A percentile compares a stretch with the other conserved stretches of the same genome.
Evolutionary conservation across 1,284 basidiomycete genomes (phyloP).

Genomic region (Wolfiporia cocos): DNA sequence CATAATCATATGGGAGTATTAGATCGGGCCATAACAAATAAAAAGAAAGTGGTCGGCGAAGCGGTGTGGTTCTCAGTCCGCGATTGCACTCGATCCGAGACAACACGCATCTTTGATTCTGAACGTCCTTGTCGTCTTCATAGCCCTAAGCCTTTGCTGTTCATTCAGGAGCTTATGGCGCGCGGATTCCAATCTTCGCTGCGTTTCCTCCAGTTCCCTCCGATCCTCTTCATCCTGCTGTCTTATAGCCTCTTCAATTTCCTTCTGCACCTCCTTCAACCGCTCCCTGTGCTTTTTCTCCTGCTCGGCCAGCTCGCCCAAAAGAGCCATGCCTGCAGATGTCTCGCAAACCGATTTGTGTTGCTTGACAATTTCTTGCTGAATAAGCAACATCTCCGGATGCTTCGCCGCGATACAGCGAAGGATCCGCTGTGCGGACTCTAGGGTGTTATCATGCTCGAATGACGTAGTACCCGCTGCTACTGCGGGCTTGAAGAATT

Average conservation of each 20-base stretch:
- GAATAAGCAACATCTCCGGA: not conserved
- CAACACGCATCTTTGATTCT: no score
- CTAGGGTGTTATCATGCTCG: slow-evolving; percentile 11
- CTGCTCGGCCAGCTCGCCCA: no score
- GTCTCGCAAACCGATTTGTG: not conserved
- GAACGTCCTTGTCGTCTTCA: no score
- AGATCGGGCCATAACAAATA: no score
- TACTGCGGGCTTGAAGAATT: slow-evolving; percentile 19
- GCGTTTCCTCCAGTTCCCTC: slow-evolving; percentile 18
- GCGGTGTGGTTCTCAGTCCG: no score
- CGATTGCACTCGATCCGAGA: no score
- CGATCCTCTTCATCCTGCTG: slow-evolving; percentile 14
- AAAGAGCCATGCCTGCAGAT: not conserved
- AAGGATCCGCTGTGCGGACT: slow-evolving; percentile 13
- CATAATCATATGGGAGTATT: no score
- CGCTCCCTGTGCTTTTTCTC: slow-evolving; percentile 9
- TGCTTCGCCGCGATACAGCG: slow-evolving; percentile 2
- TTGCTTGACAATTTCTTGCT: not conserved
- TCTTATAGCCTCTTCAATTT: slow-evolving; percentile 11
- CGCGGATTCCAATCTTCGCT: no score
- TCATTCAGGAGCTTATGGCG: no score
- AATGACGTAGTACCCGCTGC: slow-evolving; percentile 13
- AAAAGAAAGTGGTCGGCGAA: no score
- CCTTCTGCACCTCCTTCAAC: slow-evolving; percentile 9
- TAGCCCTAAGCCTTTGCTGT: no score